Conservation (phyloP, 768 basidiomycete genomes). For the Russula olivacea region DNA sequence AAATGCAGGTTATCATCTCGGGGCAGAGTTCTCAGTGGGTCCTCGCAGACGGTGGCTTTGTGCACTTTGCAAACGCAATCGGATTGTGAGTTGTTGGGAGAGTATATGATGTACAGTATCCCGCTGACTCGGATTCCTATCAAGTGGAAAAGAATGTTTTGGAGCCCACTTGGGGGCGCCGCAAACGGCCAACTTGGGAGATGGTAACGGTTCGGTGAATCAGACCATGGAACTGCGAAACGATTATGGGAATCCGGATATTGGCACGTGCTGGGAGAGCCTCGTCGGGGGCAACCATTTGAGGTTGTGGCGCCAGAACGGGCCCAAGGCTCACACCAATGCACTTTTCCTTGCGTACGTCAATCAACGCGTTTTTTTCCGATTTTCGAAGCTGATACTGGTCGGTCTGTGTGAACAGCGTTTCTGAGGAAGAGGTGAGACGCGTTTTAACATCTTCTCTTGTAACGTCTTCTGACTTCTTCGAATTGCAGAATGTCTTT, state of each 20-base stretch:
- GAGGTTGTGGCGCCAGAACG: conserved; percentile 31
- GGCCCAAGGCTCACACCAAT: conserved; percentile 30
- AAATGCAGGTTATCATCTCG: conserved; percentile 21
- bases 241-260: conserved; percentile 35
- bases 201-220: conserved; percentile 41
- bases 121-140: background rate
- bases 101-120: background rate
- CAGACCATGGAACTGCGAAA: conserved; percentile 42
- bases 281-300: conserved; percentile 26
- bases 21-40: conserved; percentile 18
- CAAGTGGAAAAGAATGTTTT: conserved; percentile 29
- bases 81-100: conserved; percentile 20
- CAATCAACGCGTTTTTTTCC: background rate
- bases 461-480: background rate
- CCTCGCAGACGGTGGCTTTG: conserved; percentile 19
- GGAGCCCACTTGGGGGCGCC: conserved; percentile 34
- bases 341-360: conserved; percentile 36
- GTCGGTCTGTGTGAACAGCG: background rate
- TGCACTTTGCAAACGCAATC: conserved; percentile 19
- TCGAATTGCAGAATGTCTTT: conserved; percentile 11
- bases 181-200: conserved; percentile 44
- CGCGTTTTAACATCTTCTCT: background rate
- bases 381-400: background rate
- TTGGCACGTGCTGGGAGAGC: conserved; percentile 41
- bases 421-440: conserved; percentile 27